Base-by-base conservation (phyloP, 1,284 basidiomycete species). In the Ceratobasidium theobromae region DNA sequence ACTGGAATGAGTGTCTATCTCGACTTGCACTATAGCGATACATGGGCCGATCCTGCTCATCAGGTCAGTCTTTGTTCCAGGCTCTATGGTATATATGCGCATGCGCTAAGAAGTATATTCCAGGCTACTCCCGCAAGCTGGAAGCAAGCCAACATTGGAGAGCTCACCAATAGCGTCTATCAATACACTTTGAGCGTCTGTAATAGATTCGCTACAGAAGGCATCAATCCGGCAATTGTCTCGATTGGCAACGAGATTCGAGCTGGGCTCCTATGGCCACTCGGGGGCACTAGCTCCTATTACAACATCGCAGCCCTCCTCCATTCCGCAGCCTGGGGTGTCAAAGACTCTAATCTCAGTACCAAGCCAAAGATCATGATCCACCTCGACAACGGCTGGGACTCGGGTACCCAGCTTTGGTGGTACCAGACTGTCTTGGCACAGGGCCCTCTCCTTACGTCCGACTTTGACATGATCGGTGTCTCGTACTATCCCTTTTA, bases 401-500 rank as follows among this genome's bases (percentile, higher is more conserved):
- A 85, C 69, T 77, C 74, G 53, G 70, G 74, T 30, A 78, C 75
- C 5, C 77, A 84, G 35, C 74, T 75, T 65, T 82, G 75, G 46
- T 86, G 82, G 73, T 86, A 79, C 72, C 75, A 77, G 40, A 76
- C 79, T 38, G 79, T 86, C 43, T 84, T 85, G 75, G 79, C 82
- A 53, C 74, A 76, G 1, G 85, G 85, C 6, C 77, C 83, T 69
- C 76, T 86, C 53, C 73, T 80, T 3, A 75, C 77, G 0, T 72
- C 74, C 30, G 82, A 86, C 68, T 76, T 86, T 58, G 85, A 86
- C 71, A 76, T 85, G 67, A 78, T 86, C 72, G 85, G 83, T 21
- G 84, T 86, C 73, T 85, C 83, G 2, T 85, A 85, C 75, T 86
- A 86, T 71, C 84, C 84, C 0, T 86, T 86, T 77, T 86, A 86